Evolutionary conservation across 495 filamentous ascomycete species (phyloP).

Genomic region (Xylaria flabelliformis): DNA sequence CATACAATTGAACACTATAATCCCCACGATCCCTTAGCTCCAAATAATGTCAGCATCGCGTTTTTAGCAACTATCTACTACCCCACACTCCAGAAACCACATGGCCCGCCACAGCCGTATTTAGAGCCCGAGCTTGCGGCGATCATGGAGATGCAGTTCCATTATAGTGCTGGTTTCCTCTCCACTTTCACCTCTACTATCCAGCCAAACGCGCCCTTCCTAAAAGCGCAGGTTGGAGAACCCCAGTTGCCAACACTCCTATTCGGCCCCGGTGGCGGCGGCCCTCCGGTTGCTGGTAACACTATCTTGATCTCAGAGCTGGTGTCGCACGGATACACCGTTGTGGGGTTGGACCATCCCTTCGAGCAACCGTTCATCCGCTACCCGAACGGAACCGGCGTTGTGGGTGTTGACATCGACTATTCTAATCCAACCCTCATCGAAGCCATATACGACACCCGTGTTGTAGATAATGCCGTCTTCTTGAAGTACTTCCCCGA

Average conservation of each 20-base stretch:
- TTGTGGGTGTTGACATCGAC: constrained; percentile 36
- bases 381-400: constrained; percentile 53
- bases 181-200: constrained; percentile 34
- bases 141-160: constrained; percentile 28
- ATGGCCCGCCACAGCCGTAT: constrained; percentile 29
- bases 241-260: constrained; percentile 29
- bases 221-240: not conserved
- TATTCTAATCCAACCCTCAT: constrained; percentile 12
- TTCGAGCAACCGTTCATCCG: constrained; percentile 57
- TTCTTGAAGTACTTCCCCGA: constrained; percentile 30
- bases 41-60: constrained; percentile 36
- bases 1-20: constrained; percentile 34
- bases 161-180: constrained; percentile 32
- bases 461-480: constrained; percentile 30
- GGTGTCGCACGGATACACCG: constrained; percentile 56
- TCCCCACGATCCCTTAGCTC: constrained; percentile 33
- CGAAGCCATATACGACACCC: constrained; percentile 29
- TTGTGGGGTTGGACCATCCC: constrained; percentile 57
- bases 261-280: constrained; percentile 37
- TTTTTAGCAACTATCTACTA: constrained; percentile 39
- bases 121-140: constrained; percentile 34
- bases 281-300: constrained; percentile 41
- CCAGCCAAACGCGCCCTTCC: constrained; percentile 32
- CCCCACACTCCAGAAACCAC: constrained; percentile 36
- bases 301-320: constrained; percentile 51